Conservation (phyloP, 192 early-diverging fungal genomes). For the Mortierella claussenii region DNA sequence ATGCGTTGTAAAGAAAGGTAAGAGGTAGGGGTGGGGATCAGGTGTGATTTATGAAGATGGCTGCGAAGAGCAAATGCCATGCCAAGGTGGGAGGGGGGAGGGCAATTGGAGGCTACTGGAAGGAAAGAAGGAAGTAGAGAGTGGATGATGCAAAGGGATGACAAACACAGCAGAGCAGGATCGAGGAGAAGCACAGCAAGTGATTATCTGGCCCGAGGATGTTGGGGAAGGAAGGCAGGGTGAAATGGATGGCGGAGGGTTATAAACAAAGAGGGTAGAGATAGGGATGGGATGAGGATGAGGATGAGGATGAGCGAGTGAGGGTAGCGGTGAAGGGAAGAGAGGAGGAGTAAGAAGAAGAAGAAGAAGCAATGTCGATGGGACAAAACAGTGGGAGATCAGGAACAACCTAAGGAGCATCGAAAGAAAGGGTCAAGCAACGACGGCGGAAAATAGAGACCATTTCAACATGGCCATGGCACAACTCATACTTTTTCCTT, state of each 20-base stretch:
- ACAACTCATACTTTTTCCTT: background rate
- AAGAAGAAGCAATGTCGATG: conserved; percentile 1
- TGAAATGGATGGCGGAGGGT: background rate
- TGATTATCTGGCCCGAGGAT: background rate
- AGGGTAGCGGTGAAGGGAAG: background rate
- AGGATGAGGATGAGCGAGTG: background rate
- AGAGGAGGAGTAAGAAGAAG: background rate
- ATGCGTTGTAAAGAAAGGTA: background rate
- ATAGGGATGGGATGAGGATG: background rate
- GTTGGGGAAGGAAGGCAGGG: background rate
- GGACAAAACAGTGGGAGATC: too few relatives aligned
- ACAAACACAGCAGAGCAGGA: conserved; percentile 2
- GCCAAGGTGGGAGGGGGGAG: background rate
- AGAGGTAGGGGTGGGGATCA: background rate
- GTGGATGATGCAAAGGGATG: background rate
- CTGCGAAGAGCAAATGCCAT: background rate
- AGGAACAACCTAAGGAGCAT: too few relatives aligned
- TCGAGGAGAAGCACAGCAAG: background rate
- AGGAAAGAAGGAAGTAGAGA: background rate
- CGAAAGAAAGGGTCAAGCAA: too few relatives aligned
- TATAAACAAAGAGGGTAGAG: background rate
- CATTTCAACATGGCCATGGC: too few relatives aligned
- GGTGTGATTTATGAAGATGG: conserved; percentile 1
- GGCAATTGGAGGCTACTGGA: background rate
- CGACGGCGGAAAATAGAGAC: too few relatives aligned